Evolutionary conservation across 331 rosid genomes (phyloP).

Genomic region (Malus hybrid): DNA sequence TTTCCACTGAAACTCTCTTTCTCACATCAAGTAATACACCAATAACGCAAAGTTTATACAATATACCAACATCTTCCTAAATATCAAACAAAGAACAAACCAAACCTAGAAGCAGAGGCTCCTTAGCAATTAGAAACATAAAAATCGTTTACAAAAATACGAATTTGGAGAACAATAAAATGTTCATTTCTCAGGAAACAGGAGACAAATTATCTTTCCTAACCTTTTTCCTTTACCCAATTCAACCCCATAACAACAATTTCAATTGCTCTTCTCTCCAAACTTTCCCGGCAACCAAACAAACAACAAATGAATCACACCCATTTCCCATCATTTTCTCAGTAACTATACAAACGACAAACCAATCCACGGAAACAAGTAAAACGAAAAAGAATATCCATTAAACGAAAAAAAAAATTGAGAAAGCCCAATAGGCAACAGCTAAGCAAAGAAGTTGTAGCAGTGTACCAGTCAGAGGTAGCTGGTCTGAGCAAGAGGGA

Average conservation of each 20-base stretch:
- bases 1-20: no score
- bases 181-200: neutral
- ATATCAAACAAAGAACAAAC: neutral
- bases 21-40: neutral
- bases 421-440: neutral
- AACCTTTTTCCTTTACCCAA: neutral
- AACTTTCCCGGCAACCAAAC: neutral
- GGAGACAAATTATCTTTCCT: neutral
- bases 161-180: neutral
- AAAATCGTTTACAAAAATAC: neutral
- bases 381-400: neutral
- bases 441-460: neutral
- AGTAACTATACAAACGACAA: neutral
- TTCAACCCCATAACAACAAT: neutral
- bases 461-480: conserved; percentile 37
- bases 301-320: neutral
- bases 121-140: neutral
- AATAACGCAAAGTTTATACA: neutral
- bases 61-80: neutral
- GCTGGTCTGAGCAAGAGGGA: conserved; percentile 39
- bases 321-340: neutral
- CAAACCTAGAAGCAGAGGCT: neutral
- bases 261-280: neutral
- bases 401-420: neutral
- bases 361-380: neutral